These are phyloP conservation scores for Aristolochia californica DNA, from an alignment of 164 flowering plant species.

Conservation along the genomic window DNA sequence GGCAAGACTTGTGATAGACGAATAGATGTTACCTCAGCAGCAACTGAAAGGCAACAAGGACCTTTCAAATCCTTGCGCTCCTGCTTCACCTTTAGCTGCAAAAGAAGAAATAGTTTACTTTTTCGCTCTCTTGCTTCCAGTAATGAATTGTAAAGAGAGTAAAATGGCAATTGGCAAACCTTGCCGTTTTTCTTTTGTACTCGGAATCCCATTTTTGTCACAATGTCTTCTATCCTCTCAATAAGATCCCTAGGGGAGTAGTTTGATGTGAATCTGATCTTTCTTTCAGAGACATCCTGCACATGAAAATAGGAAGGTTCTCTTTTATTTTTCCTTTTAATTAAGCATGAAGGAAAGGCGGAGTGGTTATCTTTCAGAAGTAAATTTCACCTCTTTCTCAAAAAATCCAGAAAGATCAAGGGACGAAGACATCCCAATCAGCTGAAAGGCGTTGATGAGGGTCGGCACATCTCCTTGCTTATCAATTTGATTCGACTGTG, in stretches of 20 bases:
- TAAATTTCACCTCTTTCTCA: slow-evolving; percentile 64
- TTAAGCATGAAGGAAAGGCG: no score
- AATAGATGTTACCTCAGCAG: slow-evolving; percentile 51
- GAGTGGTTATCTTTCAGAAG: no score
- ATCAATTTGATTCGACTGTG: slow-evolving; percentile 37
- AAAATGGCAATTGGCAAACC: slow-evolving; percentile 21
- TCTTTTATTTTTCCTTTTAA: no score
- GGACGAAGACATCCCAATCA: slow-evolving; percentile 91
- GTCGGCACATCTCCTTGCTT: slow-evolving; percentile 36
- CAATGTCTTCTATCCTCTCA: slow-evolving; percentile 58
- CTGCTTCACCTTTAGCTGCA: slow-evolving; percentile 61
- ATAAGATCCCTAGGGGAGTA: slow-evolving; percentile 53
- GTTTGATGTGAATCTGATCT: slow-evolving; percentile 81
- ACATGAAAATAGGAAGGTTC: neutral
- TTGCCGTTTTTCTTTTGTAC: slow-evolving; percentile 66
- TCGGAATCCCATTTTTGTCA: slow-evolving; percentile 64
- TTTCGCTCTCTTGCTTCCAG: no score
- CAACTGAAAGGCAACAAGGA: slow-evolving; percentile 47
- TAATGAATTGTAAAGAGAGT: no score
- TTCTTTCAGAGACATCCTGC: slow-evolving; percentile 90
- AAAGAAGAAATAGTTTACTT: neutral
- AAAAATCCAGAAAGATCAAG: slow-evolving; percentile 96
- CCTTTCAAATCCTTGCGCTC: slow-evolving; percentile 34
- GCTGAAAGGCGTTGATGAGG: slow-evolving; percentile 83
- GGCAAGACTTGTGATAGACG: neutral